These are phyloP conservation scores for Coniferiporia sulphurascens DNA, from an alignment of 1,284 basidiomycete species.

Conservation along the genomic window DNA sequence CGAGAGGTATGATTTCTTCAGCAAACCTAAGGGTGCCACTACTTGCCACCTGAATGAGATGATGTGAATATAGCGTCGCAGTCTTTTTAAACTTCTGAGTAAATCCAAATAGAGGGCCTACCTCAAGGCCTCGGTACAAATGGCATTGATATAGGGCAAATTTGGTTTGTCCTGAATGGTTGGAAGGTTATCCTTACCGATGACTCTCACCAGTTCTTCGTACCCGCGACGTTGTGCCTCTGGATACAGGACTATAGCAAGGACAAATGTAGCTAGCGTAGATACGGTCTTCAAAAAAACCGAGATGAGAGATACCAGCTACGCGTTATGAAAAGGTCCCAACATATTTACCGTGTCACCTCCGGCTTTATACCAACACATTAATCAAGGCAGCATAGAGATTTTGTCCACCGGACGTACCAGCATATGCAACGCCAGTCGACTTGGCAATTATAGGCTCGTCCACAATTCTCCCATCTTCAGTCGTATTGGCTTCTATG, in stretches of 20 bases:
- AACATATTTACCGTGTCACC: not conserved
- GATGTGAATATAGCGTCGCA: not conserved
- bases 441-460: not conserved
- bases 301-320: not conserved
- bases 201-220: slow-evolving; percentile 20
- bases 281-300: slow-evolving; percentile 5
- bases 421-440: not conserved
- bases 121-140: slow-evolving; percentile 17
- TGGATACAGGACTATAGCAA: slow-evolving; percentile 19
- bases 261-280: slow-evolving; percentile 11
- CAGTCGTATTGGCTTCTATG: not conserved
- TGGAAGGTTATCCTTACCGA: slow-evolving; percentile 20
- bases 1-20: no score
- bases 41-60: slow-evolving; percentile 11
- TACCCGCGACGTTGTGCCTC: slow-evolving; percentile 15
- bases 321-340: not conserved
- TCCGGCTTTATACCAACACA: not conserved
- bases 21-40: slow-evolving; percentile 7
- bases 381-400: not conserved
- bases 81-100: not conserved
- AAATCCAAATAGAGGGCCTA: not conserved
- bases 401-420: not conserved
- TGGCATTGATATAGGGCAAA: slow-evolving; percentile 21
- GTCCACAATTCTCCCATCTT: not conserved
- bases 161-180: slow-evolving; percentile 20